Base-by-base conservation (phyloP, 2,329 filamentous ascomycete genomes). In the Trichoderma breve region DNA sequence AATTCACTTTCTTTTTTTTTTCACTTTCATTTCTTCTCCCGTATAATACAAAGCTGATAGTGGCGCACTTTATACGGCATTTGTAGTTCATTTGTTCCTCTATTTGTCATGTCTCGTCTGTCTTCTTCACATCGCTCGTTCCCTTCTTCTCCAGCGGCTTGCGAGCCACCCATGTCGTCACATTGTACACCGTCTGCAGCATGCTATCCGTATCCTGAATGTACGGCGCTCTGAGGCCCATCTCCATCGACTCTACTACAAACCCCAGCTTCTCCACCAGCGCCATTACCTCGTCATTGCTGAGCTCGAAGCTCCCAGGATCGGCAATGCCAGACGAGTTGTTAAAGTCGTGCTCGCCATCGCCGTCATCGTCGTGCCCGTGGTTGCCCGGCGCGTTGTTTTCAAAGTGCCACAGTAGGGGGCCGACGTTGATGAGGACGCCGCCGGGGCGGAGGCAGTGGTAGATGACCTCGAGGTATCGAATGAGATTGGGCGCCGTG, bases 341-440 rank as follows among this genome's bases (percentile, higher is more conserved):
- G 67, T 81, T 82, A 36, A 82, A 81, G 73, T 87, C 85, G 73
- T 85, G 82, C 72, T 86, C 84, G 34, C 83, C 84, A 64, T 87
- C 85, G 32, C 83, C 84, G 67, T 87, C 85, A 47, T 84, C 82
- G 39, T 87, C 85, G 53, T 84, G 83, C 14, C 87, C 84, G 77
- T 88, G 84, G 74, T 87, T 86, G 51, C 88, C 87, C 0, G 88
- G 88, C 1, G 88, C 86, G 55, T 91, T 88, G 75, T 94, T 92
- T 79, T 97, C 94, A 80, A 97, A 98, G 81, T 99, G 97, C 96
- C 96, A 99, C 53, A 98, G 84, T 70, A 99, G 82, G 0, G 96
- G 96, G 0, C 96, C 96, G 28, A 97, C 84, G 78, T 99, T 99
- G 78, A 97, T 88, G 85, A 97, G 93, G 4, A 97, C 77, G 0